Evolutionary conservation across 257 asterid species (phyloP).

Genomic region (Datura wrightii): DNA sequence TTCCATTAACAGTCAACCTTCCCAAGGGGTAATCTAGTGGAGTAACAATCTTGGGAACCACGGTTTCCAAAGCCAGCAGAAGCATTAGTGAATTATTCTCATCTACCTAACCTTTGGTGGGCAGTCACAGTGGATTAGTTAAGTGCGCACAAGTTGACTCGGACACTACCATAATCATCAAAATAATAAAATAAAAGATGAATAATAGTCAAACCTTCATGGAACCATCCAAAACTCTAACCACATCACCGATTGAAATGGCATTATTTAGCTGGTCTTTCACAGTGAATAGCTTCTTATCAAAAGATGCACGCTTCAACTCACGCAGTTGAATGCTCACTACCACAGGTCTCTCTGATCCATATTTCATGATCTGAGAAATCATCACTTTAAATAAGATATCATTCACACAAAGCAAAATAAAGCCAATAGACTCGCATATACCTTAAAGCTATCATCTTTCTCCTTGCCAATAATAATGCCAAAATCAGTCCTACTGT

Average conservation of each 20-base stretch:
- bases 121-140: not conserved
- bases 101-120: conserved; percentile 2
- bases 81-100: conserved; percentile 16
- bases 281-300: conserved; percentile 79
- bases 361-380: conserved; percentile 74
- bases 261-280: conserved; percentile 67
- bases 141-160: not conserved
- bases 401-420: conserved; percentile 31
- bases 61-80: not conserved
- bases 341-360: conserved; percentile 71
- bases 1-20: conserved; percentile 25
- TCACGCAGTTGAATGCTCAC: conserved; percentile 63
- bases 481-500: conserved; percentile 93
- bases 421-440: conserved; percentile 6
- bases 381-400: conserved; percentile 33
- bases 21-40: not conserved
- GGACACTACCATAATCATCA: not conserved
- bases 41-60: not conserved
- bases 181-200: conserved; percentile 21
- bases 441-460: conserved; percentile 81
- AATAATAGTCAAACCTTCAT: conserved; percentile 60
- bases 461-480: conserved; percentile 82
- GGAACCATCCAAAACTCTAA: conserved; percentile 80
- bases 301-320: conserved; percentile 80
- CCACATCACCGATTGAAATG: conserved; percentile 72